phyloP scores from a whole-genome alignment of 2,329 filamentous ascomycete genomes.

The Aspergillus fructus region DNA sequence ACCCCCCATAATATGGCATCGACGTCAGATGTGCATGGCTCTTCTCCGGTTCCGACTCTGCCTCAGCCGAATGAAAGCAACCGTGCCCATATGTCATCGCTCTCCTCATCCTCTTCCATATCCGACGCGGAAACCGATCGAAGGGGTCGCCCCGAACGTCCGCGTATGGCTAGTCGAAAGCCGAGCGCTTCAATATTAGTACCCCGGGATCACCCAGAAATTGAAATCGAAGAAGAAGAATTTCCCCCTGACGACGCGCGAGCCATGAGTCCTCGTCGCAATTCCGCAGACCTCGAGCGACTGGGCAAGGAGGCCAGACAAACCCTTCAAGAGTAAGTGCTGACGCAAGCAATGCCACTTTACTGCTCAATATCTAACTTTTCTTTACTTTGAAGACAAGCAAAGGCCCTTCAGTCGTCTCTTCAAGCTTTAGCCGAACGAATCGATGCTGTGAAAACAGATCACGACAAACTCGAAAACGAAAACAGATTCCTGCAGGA shows the following conservation, averaged over 20 bases:
- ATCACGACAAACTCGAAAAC: slow-evolving; percentile 94
- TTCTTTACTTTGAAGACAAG: slow-evolving; percentile 61
- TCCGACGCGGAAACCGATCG: slow-evolving; percentile 48
- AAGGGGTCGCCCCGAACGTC: slow-evolving; percentile 54
- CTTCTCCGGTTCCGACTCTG: slow-evolving; percentile 39
- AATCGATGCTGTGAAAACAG: slow-evolving; percentile 89
- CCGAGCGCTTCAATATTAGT: slow-evolving; percentile 82
- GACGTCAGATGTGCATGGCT: slow-evolving; percentile 37
- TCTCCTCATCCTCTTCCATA: slow-evolving; percentile 49
- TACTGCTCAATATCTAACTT: not conserved
- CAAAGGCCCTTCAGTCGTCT: slow-evolving; percentile 82
- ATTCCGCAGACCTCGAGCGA: slow-evolving; percentile 85
- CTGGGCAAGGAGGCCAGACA: slow-evolving; percentile 78
- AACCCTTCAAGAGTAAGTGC: slow-evolving; percentile 59
- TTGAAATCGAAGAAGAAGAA: slow-evolving; percentile 70
- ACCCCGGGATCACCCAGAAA: slow-evolving; percentile 70
- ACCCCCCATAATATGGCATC: slow-evolving; percentile 31
- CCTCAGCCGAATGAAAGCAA: slow-evolving; percentile 40
- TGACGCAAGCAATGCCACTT: not conserved
- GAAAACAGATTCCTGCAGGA: slow-evolving; percentile 98
- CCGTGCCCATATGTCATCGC: slow-evolving; percentile 40
- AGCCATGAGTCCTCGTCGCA: slow-evolving; percentile 90
- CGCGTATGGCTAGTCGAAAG: slow-evolving; percentile 69
- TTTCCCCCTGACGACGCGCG: slow-evolving; percentile 85
- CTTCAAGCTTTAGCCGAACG: slow-evolving; percentile 86